phyloP scores from a whole-genome alignment of 2,329 filamentous ascomycete species.

The Clarireedia monteithiana region DNA sequence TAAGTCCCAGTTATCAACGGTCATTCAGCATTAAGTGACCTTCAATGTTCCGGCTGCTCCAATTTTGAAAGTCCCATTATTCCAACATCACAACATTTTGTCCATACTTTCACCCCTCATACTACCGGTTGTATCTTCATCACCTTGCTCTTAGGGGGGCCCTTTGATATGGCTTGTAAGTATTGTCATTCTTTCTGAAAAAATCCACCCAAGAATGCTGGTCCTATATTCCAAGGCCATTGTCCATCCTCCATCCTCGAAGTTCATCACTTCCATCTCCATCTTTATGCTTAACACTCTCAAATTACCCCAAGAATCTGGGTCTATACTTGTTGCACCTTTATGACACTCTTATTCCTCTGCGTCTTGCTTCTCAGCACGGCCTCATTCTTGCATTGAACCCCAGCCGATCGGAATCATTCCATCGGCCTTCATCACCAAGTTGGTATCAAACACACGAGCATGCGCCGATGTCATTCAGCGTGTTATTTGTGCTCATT shows the following conservation, averaged over 20 bases:
- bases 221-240: constrained; percentile 17
- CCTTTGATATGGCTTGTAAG: constrained; percentile 34
- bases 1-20: not conserved
- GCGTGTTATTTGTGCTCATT: constrained; percentile 8
- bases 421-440: constrained; percentile 22
- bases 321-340: constrained; percentile 3
- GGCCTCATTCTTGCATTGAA: constrained; percentile 13
- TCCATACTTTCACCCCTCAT: constrained; percentile 3
- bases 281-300: constrained; percentile 14
- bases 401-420: constrained; percentile 21
- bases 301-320: constrained; percentile 9
- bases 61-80: constrained; percentile 10
- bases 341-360: not conserved
- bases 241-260: constrained; percentile 19
- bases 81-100: constrained; percentile 12
- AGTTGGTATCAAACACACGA: constrained; percentile 16
- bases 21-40: not conserved
- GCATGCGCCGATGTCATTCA: constrained; percentile 26
- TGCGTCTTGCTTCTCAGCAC: not conserved
- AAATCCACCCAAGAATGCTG: constrained; percentile 3
- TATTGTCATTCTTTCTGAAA: constrained; percentile 15
- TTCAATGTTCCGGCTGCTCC: not conserved
- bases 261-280: constrained; percentile 6
- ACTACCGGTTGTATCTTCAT: constrained; percentile 13
- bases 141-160: constrained; percentile 21